Percentiles rank a stretch among this genome's conserved stretches.
Conservation (phyloP, 2,329 filamentous ascomycete species). For the Septoria petroselini region DNA sequence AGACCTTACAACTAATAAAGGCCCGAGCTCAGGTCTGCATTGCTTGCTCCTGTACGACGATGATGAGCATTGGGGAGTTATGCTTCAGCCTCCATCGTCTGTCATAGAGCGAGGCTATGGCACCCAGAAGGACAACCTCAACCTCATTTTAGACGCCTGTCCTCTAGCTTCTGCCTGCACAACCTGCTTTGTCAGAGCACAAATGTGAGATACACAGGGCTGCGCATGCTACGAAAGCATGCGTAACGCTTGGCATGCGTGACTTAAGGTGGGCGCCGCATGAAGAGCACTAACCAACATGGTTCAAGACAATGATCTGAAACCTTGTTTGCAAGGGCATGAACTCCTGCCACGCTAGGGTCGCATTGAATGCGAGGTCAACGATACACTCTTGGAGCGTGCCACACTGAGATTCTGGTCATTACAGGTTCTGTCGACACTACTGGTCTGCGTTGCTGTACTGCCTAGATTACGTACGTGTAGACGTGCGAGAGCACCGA, state of each 20-base stretch:
- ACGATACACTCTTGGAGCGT: not conserved
- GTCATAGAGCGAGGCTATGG: conserved; percentile 5
- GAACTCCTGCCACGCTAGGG: not conserved
- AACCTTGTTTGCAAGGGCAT: conserved; percentile 1
- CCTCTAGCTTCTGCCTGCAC: not conserved
- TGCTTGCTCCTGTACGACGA: not conserved
- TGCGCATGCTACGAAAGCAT: not conserved
- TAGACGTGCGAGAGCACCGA: no score
- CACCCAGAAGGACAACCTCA: not conserved
- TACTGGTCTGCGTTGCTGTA: no score
- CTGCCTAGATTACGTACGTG: no score
- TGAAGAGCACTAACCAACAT: not conserved
- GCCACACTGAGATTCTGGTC: not conserved
- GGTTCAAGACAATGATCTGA: conserved; percentile 4
- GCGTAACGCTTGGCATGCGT: conserved; percentile 1
- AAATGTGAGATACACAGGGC: not conserved
- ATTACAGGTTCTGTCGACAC: not conserved
- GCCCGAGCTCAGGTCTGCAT: not conserved
- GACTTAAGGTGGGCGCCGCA: not conserved
- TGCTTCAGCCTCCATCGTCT: conserved; percentile 3
- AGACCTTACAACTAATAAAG: not conserved
- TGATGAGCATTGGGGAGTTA: conserved; percentile 5
- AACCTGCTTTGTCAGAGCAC: not conserved
- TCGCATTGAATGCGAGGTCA: conserved; percentile 11
- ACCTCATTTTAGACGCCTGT: not conserved